These are phyloP conservation scores for Rhodotorula kratochvilovae DNA, from an alignment of 768 basidiomycete species.

Conservation along the genomic window DNA sequence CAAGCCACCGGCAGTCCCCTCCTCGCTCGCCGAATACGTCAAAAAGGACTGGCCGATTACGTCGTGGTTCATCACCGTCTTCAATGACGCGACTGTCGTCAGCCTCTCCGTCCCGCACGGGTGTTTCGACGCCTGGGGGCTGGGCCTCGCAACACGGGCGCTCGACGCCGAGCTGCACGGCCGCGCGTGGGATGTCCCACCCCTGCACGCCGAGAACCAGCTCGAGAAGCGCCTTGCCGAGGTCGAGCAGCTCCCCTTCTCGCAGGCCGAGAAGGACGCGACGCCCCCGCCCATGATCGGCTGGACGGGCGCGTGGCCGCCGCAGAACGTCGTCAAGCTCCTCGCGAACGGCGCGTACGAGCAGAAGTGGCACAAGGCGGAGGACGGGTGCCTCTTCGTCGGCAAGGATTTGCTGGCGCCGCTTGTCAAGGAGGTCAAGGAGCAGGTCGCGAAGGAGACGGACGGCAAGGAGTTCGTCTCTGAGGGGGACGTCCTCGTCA, in stretches of 20 bases:
- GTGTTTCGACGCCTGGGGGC: not conserved
- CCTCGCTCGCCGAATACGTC: not conserved
- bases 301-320: constrained; percentile 8
- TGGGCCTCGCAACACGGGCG: not conserved
- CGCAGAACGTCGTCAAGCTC: not conserved
- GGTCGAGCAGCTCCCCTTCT: not conserved
- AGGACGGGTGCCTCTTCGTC: constrained; percentile 10
- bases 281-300: constrained; percentile 7
- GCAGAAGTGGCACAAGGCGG: not conserved
- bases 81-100: not conserved
- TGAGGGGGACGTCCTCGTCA: constrained; percentile 1
- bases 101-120: not conserved
- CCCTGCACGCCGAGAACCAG: not conserved
- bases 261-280: not conserved
- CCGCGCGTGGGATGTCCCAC: not conserved
- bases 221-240: not conserved
- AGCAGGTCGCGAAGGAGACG: not conserved
- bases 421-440: not conserved
- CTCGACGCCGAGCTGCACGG: constrained; percentile 6
- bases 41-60: not conserved
- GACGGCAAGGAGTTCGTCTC: not conserved
- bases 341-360: not conserved
- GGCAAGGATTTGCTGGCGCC: not conserved
- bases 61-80: not conserved
- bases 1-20: not conserved